Evolutionary conservation across 1,139 yeast genomes (phyloP).

Genomic region (Kurtzmaniella natalensis): DNA sequence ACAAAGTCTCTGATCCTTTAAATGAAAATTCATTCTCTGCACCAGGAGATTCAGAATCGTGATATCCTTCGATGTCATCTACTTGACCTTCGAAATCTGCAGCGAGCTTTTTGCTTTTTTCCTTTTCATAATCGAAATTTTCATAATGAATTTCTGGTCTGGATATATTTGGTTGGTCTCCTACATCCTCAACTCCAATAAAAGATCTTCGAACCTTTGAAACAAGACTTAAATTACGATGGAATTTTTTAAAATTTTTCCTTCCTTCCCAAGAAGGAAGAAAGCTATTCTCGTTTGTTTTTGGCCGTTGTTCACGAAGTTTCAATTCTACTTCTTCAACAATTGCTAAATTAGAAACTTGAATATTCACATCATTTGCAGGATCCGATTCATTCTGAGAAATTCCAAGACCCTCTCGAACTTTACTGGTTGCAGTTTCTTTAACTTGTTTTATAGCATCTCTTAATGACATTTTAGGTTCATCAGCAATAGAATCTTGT

Average conservation of each 20-base stretch:
- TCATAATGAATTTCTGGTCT: constrained; percentile 1
- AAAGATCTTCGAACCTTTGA: constrained; percentile 22
- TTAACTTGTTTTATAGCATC: constrained; percentile 35
- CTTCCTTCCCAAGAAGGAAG: constrained; percentile 17
- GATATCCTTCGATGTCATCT: constrained; percentile 19
- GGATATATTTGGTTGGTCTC: not conserved
- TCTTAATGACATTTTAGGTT: constrained; percentile 3
- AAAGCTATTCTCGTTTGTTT: not conserved
- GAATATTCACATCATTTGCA: constrained; percentile 12
- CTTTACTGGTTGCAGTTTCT: constrained; percentile 19
- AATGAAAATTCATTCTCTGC: not conserved
- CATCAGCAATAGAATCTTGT: not conserved
- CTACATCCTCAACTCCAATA: constrained; percentile 20
- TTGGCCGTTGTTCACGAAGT: constrained; percentile 10
- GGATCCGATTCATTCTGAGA: constrained; percentile 9
- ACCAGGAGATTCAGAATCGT: constrained; percentile 9
- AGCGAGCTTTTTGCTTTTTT: constrained; percentile 6
- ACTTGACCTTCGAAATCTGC: constrained; percentile 26
- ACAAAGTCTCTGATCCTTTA: constrained; percentile 9
- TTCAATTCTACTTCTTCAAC: constrained; percentile 31
- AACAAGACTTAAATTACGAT: constrained; percentile 21
- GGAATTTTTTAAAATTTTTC: constrained; percentile 36
- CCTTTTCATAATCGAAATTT: constrained; percentile 7
- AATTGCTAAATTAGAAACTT: constrained; percentile 25
- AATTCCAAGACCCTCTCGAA: constrained; percentile 28